phyloP scores from a whole-genome alignment of 2,329 filamentous ascomycete species.

The Zarea fungicola region DNA sequence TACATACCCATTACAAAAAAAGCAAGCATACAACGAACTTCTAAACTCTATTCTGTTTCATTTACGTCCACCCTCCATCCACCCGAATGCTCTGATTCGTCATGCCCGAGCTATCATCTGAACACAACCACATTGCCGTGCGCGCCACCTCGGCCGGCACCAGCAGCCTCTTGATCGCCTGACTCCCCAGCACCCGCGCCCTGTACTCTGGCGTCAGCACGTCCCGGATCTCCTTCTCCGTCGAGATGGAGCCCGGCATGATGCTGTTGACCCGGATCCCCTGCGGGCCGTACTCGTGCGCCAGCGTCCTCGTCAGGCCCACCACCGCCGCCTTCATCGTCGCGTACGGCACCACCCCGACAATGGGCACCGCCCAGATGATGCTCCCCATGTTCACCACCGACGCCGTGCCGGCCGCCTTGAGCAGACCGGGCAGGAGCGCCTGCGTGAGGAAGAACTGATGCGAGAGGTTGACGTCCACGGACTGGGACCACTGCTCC shows the following conservation, averaged over 20 bases:
- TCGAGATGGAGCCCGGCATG: slow-evolving; percentile 44
- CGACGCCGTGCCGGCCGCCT: slow-evolving; percentile 55
- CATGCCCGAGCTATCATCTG: slow-evolving; percentile 42
- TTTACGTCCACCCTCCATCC: slow-evolving; percentile 30
- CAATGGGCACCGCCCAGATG: slow-evolving; percentile 47
- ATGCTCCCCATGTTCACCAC: slow-evolving; percentile 54
- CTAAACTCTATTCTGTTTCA: not conserved
- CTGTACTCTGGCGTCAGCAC: slow-evolving; percentile 37
- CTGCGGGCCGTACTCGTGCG: slow-evolving; percentile 48
- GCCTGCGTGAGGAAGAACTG: slow-evolving; percentile 68
- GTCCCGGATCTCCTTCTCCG: slow-evolving; percentile 37
- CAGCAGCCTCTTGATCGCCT: slow-evolving; percentile 38
- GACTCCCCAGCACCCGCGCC: slow-evolving; percentile 33
- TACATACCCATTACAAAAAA: too few relatives aligned
- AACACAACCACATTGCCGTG: slow-evolving; percentile 39
- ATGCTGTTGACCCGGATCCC: slow-evolving; percentile 47
- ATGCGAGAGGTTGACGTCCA: slow-evolving; percentile 37
- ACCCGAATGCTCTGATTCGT: slow-evolving; percentile 36
- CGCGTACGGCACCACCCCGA: slow-evolving; percentile 51
- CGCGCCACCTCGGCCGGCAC: slow-evolving; percentile 40
- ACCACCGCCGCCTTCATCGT: slow-evolving; percentile 54
- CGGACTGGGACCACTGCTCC: slow-evolving; percentile 30
- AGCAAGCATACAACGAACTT: too few relatives aligned
- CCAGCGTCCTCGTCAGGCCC: slow-evolving; percentile 55
- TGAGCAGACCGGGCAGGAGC: slow-evolving; percentile 62